Percentiles rank a stretch among this genome's conserved stretches.
These are phyloP conservation scores for Salicornia ramosissima DNA, from an alignment of 148 eudicot species.

Conservation along the genomic window DNA sequence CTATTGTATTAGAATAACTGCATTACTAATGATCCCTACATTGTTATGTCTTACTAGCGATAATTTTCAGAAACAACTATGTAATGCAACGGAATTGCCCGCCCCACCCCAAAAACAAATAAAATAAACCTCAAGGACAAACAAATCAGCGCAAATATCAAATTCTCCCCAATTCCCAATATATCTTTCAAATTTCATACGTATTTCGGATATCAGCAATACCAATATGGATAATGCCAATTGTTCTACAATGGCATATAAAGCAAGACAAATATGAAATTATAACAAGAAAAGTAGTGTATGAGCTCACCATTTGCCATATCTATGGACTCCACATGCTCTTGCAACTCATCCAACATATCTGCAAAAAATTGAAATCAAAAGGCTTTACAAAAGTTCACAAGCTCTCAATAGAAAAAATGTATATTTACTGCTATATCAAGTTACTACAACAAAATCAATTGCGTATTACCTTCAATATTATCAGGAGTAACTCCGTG, in stretches of 20 bases:
- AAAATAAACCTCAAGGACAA: too few relatives aligned
- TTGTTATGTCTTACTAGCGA: too few relatives aligned
- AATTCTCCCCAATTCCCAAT: too few relatives aligned
- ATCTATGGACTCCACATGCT: conserved; percentile 96
- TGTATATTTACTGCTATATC: neutral
- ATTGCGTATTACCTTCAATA: conserved; percentile 61
- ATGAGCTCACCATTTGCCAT: conserved; percentile 80
- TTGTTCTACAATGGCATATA: neutral
- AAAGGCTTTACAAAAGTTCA: neutral
- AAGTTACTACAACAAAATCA: neutral
- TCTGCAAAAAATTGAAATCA: conserved; percentile 34
- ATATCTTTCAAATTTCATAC: too few relatives aligned
- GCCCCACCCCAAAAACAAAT: too few relatives aligned
- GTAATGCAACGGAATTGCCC: too few relatives aligned
- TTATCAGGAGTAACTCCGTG: conserved; percentile 83
- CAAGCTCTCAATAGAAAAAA: neutral
- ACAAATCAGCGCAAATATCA: too few relatives aligned
- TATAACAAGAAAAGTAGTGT: neutral
- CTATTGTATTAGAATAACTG: too few relatives aligned
- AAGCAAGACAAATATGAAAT: neutral
- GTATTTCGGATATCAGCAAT: too few relatives aligned
- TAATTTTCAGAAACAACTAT: too few relatives aligned
- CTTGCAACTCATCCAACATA: conserved; percentile 92
- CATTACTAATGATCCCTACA: too few relatives aligned
- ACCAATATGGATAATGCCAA: too few relatives aligned